phyloP scores from a whole-genome alignment of 106 monocot genomes.

The Dioscorea zingiberensis region DNA sequence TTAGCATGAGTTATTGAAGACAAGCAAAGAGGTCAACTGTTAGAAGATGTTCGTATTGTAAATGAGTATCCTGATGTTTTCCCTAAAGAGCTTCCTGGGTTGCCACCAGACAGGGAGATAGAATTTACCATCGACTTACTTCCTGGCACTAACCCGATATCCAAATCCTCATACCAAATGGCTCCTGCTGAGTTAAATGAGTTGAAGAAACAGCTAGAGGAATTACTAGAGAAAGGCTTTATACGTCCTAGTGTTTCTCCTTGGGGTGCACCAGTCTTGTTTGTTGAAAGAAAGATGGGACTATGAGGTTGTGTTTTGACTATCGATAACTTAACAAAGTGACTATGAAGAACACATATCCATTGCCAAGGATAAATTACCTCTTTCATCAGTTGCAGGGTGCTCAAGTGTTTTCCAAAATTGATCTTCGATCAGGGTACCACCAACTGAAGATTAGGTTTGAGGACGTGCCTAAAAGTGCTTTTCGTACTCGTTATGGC shows the following conservation, averaged over 20 bases:
- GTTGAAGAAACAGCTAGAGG: background rate
- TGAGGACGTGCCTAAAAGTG: background rate
- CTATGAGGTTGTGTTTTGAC: background rate
- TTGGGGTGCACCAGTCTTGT: background rate
- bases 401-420: background rate
- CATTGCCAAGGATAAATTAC: background rate
- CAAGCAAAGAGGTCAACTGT: background rate
- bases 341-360: conserved; percentile 3
- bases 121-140: background rate
- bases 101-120: background rate
- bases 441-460: background rate
- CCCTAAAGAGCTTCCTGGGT: background rate
- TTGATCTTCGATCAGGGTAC: background rate
- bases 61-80: background rate
- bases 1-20: background rate
- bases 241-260: background rate
- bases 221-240: background rate
- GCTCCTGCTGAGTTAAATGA: background rate
- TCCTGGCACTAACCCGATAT: background rate
- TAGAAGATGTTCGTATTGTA: background rate
- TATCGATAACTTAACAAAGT: background rate
- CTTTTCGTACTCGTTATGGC: background rate
- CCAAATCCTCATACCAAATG: background rate
- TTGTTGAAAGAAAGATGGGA: conserved; percentile 2
- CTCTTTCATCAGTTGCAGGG: conserved; percentile 2